Conservation (phyloP, 2,329 filamentous ascomycete genomes). For the Pseudogymnoascus sp. region DNA sequence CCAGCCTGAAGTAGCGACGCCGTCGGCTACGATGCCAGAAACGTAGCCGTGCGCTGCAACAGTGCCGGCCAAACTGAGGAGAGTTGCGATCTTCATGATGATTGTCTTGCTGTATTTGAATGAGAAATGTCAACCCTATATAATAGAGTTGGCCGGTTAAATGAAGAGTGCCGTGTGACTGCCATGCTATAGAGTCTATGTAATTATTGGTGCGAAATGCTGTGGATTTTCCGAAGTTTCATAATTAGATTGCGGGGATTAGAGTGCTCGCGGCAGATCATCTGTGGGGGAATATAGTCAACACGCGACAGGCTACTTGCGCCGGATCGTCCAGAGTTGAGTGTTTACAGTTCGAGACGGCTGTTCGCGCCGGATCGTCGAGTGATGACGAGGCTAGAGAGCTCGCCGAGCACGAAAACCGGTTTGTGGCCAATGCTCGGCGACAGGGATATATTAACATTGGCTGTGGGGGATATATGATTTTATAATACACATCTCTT, state of each 20-base stretch:
- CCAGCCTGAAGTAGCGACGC: slow-evolving; percentile 20
- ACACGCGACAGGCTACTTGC: background rate
- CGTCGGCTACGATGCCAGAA: slow-evolving; percentile 38
- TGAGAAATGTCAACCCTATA: background rate
- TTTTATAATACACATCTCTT: too few relatives aligned
- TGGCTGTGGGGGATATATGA: background rate
- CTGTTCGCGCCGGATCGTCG: background rate
- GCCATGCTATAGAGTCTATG: background rate
- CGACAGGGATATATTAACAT: background rate
- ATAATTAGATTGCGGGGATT: background rate
- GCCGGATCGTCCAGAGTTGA: background rate
- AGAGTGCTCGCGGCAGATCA: background rate
- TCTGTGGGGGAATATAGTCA: background rate
- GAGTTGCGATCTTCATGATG: slow-evolving; percentile 1
- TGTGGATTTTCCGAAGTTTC: slow-evolving; percentile 1
- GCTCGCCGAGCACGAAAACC: background rate
- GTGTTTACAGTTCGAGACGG: background rate
- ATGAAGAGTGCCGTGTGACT: slow-evolving; percentile 1
- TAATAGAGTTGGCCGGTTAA: background rate
- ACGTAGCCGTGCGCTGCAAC: slow-evolving; percentile 41
- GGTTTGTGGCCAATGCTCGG: background rate
- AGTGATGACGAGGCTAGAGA: background rate
- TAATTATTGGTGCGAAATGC: background rate
- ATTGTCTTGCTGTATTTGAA: background rate
- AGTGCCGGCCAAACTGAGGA: slow-evolving; percentile 25